Conservation (phyloP, 768 basidiomycete species). For the Termitomyces heimii region DNA sequence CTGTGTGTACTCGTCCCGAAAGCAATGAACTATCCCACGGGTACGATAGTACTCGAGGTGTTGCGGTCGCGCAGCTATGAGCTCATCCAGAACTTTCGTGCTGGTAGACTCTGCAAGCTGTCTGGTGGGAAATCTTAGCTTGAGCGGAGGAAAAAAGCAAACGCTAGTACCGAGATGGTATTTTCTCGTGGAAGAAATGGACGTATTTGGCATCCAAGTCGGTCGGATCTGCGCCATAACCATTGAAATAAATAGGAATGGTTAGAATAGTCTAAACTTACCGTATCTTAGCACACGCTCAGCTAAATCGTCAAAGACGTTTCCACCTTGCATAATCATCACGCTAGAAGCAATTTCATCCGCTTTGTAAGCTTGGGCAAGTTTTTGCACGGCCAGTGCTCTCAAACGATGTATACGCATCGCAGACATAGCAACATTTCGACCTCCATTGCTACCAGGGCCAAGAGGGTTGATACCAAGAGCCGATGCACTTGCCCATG, state of each 20-base stretch:
- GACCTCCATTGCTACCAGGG: constrained; percentile 44
- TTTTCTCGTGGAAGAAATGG: constrained; percentile 93
- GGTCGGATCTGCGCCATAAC: constrained; percentile 49
- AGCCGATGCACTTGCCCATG: constrained; percentile 61
- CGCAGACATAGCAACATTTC: constrained; percentile 79
- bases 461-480: constrained; percentile 58
- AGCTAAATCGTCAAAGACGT: constrained; percentile 89
- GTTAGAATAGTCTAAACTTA: constrained; percentile 14
- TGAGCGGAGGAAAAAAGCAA: not conserved
- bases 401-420: constrained; percentile 78
- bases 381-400: constrained; percentile 78
- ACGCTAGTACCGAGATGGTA: constrained; percentile 69
- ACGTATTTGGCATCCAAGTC: constrained; percentile 83
- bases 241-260: not conserved
- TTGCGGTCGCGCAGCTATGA: constrained; percentile 70
- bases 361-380: constrained; percentile 78
- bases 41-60: constrained; percentile 83
- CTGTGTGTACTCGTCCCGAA: constrained; percentile 72
- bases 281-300: constrained; percentile 72
- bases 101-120: constrained; percentile 83
- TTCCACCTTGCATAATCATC: constrained; percentile 94
- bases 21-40: constrained; percentile 86
- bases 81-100: constrained; percentile 70
- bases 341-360: constrained; percentile 93
- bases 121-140: constrained; percentile 29